Percentiles rank a stretch among this genome's conserved stretches.
Evolutionary conservation across 345 rosid genomes (phyloP).

Genomic region (Linum usitatissimum): DNA sequence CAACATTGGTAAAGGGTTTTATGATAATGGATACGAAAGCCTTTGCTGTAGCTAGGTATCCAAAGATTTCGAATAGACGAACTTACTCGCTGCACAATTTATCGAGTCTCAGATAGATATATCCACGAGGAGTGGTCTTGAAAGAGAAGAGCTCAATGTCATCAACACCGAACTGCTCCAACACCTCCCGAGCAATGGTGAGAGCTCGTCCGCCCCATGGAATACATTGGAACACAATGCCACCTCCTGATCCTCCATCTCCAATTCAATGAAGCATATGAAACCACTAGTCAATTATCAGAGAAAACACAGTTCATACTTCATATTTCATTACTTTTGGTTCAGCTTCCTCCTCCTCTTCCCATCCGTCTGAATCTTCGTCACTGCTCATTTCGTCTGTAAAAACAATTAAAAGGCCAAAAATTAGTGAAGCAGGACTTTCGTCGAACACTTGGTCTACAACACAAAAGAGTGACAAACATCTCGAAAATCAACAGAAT

Average conservation of each 20-base stretch:
- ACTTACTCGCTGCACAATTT: constrained; percentile 57
- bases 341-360: constrained; percentile 66
- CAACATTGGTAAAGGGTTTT: no score
- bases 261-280: constrained; percentile 19
- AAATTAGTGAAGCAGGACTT: constrained; percentile 7
- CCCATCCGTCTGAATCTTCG: constrained; percentile 59
- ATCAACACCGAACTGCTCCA: constrained; percentile 32
- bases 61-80: constrained; percentile 3
- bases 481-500: background rate
- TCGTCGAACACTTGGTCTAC: constrained; percentile 18
- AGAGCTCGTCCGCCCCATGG: constrained; percentile 68
- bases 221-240: constrained; percentile 54
- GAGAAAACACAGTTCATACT: background rate
- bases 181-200: constrained; percentile 45
- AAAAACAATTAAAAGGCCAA: background rate
- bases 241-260: constrained; percentile 93
- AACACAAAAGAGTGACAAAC: background rate
- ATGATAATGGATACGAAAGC: background rate
- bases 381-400: constrained; percentile 44
- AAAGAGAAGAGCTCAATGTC: constrained; percentile 58
- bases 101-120: constrained; percentile 65
- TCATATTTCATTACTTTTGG: constrained; percentile 30
- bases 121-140: constrained; percentile 71
- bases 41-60: background rate
- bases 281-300: constrained; percentile 4